Percentiles rank a stretch among this genome's conserved stretches.
These are phyloP conservation scores for Capsicum chinense DNA, from an alignment of 257 asterid species.

Conservation along the genomic window DNA sequence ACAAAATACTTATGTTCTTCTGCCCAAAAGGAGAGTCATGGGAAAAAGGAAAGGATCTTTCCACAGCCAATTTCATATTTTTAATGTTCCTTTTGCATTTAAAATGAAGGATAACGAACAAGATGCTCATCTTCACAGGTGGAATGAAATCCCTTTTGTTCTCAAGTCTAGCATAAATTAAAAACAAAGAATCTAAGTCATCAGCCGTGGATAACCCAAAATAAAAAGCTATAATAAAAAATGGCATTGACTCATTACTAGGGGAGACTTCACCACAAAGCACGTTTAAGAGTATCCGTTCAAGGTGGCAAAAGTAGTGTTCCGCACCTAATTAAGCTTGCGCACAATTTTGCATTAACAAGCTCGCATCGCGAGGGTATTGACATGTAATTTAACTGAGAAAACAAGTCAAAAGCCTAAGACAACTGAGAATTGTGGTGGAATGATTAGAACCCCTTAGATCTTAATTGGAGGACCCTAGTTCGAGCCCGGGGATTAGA, in stretches of 20 bases:
- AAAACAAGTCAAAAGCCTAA: not conserved
- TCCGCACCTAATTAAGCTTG: not conserved
- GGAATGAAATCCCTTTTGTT: not conserved
- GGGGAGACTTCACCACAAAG: not conserved
- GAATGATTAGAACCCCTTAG: not conserved
- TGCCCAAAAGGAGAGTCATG: not conserved
- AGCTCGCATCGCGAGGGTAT: not conserved
- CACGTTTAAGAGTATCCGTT: not conserved
- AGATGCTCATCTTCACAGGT: not conserved
- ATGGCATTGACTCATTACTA: not conserved
- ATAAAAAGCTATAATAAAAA: not conserved
- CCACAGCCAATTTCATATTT: conserved; percentile 5
- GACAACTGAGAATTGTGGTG: not conserved
- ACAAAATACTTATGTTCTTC: not conserved
- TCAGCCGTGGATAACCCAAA: not conserved
- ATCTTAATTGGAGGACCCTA: not conserved
- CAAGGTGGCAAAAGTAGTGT: not conserved
- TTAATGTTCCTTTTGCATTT: conserved; percentile 7
- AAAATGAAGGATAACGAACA: conserved; percentile 17
- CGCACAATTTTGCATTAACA: not conserved
- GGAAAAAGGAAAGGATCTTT: not conserved
- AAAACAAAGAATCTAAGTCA: not conserved
- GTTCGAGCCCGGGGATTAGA: not conserved
- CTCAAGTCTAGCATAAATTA: not conserved
- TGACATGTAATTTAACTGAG: not conserved